Evolutionary conservation across 164 flowering plant genomes (phyloP).

Genomic region (Umbilicus rupestris): DNA sequence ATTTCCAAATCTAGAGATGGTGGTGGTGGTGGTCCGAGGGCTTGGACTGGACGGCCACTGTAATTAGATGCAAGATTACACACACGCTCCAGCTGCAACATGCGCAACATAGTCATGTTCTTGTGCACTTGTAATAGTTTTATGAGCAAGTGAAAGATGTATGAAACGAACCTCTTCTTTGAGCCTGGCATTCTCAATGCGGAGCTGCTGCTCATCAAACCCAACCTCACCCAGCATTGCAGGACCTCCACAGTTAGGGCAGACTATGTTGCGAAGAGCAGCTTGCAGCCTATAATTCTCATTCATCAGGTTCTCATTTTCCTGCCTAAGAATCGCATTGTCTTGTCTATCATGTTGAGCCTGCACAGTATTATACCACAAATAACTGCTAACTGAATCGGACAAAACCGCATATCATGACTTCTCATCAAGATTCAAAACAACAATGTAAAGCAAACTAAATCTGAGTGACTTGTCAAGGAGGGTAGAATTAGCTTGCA

Average conservation of each 20-base stretch:
- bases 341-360: slow-evolving; percentile 87
- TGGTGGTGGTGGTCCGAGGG: slow-evolving; percentile 30
- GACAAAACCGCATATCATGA: background rate
- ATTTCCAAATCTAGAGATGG: slow-evolving; percentile 75
- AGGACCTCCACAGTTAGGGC: slow-evolving; percentile 82
- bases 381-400: background rate
- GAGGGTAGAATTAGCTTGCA: background rate
- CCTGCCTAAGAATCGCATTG: slow-evolving; percentile 59
- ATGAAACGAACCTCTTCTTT: slow-evolving; percentile 63
- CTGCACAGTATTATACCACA: slow-evolving; percentile 18
- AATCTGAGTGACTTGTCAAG: background rate
- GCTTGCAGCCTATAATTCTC: slow-evolving; percentile 72
- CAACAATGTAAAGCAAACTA: background rate
- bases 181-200: slow-evolving; percentile 81
- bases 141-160: too few species aligned
- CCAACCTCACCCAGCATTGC: slow-evolving; percentile 58
- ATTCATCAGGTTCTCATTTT: slow-evolving; percentile 62
- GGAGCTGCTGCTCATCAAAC: slow-evolving; percentile 73
- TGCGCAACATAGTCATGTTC: background rate
- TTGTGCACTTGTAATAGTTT: background rate
- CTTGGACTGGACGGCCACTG: slow-evolving; percentile 34
- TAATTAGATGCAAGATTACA: slow-evolving; percentile 46
- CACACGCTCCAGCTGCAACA: slow-evolving; percentile 63
- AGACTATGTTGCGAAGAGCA: slow-evolving; percentile 46
- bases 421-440: background rate